These are phyloP conservation scores for Isatis tinctoria DNA, from an alignment of 345 rosid genomes.

Conservation along the genomic window DNA sequence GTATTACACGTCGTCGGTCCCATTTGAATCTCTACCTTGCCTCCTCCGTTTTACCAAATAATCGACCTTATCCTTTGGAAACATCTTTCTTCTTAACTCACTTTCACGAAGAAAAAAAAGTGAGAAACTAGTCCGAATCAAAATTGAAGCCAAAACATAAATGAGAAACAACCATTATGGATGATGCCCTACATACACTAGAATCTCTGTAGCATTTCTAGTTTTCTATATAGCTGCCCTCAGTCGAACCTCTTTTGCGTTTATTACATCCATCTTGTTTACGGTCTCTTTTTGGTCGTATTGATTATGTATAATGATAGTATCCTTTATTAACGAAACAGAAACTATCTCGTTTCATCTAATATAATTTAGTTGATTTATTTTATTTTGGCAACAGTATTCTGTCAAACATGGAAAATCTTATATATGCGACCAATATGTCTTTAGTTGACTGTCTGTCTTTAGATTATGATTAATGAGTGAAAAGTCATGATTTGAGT, in stretches of 20 bases:
- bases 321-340: background rate
- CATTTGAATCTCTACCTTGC: constrained; percentile 13
- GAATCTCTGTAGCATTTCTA: background rate
- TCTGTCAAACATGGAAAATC: background rate
- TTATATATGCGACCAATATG: background rate
- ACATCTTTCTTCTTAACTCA: background rate
- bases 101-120: background rate
- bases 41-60: constrained; percentile 9
- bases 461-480: background rate
- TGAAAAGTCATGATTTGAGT: background rate
- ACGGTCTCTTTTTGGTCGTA: background rate
- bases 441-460: background rate
- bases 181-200: background rate
- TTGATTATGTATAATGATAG: background rate
- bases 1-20: background rate
- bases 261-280: background rate
- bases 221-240: background rate
- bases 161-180: background rate
- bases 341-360: background rate
- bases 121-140: background rate
- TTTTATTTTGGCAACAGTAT: background rate
- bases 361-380: background rate
- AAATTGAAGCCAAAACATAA: background rate
- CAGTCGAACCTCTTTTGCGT: background rate
- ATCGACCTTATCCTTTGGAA: background rate